Evolutionary conservation across 805 yeast genomes (phyloP).

Genomic region (Teunomyces tritomae): DNA sequence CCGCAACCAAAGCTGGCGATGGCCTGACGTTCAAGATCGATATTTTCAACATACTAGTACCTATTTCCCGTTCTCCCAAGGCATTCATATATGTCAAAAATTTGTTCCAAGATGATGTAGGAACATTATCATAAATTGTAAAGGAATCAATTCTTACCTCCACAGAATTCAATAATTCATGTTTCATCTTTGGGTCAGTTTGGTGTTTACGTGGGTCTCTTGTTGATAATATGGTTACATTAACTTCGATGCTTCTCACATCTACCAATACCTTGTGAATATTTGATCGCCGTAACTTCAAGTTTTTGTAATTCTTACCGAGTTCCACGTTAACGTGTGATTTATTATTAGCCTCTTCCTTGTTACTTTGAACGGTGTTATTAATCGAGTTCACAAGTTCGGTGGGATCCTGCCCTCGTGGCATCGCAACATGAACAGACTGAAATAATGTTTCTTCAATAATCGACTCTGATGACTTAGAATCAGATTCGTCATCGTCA

Average conservation of each 20-base stretch:
- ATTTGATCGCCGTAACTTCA: slow-evolving; percentile 64
- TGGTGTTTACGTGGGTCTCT: slow-evolving; percentile 44
- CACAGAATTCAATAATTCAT: slow-evolving; percentile 49
- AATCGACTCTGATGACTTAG: slow-evolving; percentile 5
- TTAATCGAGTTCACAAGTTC: slow-evolving; percentile 54
- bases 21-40: slow-evolving; percentile 63
- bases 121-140: slow-evolving; percentile 71
- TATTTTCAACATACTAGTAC: slow-evolving; percentile 59
- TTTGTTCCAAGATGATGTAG: slow-evolving; percentile 89
- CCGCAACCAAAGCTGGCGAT: slow-evolving; percentile 56
- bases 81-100: slow-evolving; percentile 68
- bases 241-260: slow-evolving; percentile 49
- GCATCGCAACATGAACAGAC: slow-evolving; percentile 70
- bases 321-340: slow-evolving; percentile 23
- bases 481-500: background rate
- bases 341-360: slow-evolving; percentile 12
- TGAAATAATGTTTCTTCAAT: slow-evolving; percentile 60
- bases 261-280: slow-evolving; percentile 59
- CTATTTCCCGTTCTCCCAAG: slow-evolving; percentile 68
- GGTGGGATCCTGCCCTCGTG: slow-evolving; percentile 46
- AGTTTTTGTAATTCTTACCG: slow-evolving; percentile 39
- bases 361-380: slow-evolving; percentile 29
- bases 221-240: slow-evolving; percentile 43
- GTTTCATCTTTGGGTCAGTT: slow-evolving; percentile 30
- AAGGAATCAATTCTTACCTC: slow-evolving; percentile 52